phyloP scores from a whole-genome alignment of 139 green algal species.

The Eudorina sp. region DNA sequence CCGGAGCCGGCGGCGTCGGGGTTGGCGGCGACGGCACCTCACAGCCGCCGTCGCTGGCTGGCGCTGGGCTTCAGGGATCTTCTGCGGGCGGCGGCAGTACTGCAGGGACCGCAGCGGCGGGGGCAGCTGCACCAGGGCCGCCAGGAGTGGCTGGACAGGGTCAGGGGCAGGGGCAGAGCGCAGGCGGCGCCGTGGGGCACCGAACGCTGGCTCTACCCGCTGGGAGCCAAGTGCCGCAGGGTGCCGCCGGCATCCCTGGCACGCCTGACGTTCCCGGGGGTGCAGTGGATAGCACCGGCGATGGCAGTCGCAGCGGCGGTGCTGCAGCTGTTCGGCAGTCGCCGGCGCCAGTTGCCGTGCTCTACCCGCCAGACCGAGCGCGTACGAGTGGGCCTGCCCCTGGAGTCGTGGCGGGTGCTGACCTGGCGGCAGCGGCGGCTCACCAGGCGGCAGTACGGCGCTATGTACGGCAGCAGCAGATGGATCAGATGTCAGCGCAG shows the following conservation, averaged over 20 bases:
- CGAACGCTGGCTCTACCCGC: no score
- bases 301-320: not conserved
- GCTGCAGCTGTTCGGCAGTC: not conserved
- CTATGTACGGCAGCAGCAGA: not conserved
- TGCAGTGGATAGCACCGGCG: not conserved
- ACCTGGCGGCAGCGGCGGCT: not conserved
- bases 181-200: no score
- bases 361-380: not conserved
- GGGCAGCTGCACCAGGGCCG: no score
- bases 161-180: no score
- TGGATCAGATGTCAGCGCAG: constrained; percentile 14
- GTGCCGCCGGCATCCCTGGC: not conserved
- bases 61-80: no score
- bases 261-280: not conserved
- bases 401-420: not conserved
- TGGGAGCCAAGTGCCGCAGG: no score
- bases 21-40: no score
- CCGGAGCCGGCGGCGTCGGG: no score
- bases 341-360: not conserved
- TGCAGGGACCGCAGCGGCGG: not conserved
- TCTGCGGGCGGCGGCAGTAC: no score
- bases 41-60: no score
- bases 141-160: no score
- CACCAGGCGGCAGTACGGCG: not conserved
- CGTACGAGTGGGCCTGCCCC: not conserved